Evolutionary conservation across 495 filamentous ascomycete species (phyloP), one percentile per base, ranked within the genome.

Genomic region (Talaromyces wortmannii): DNA sequence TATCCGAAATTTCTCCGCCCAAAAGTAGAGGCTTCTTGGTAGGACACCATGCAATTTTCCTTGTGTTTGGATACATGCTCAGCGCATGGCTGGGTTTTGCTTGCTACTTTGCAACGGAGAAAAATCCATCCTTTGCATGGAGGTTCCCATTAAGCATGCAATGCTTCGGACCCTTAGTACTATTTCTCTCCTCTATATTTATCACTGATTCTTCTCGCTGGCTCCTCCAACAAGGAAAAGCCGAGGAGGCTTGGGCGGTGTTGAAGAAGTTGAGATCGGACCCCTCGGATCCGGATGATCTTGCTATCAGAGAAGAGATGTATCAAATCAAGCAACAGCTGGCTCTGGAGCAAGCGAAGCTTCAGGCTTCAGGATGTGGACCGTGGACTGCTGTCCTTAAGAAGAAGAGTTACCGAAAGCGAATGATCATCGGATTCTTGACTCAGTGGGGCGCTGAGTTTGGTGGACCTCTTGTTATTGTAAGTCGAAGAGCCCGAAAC

Each of bases 141-240:
- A 56, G 76, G 31, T 78, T 79, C 36, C 70, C 69, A 6, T 57
- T 80, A 3, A 71, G 72, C 15, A 60, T 80, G 30, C 71, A 78
- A 50, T 67, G 63, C 44, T 54, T 73, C 5, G 65, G 70, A 1
- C 64, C 77, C 0, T 48, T 79, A 32, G 55, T 76, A 2, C 59
- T 80, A 7, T 59, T 77, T 10, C 40, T 65, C 12, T 71, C 72
- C 7, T 71, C 64, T 3, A 61, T 63, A 2, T 73, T 65, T 62
- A 62, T 78, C 7, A 74, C 74, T 13, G 68, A 62, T 16, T 75
- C 73, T 6, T 74, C 76, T 43, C 69, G 76, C 11, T 78, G 76
- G 76, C 57, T 78, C 30, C 69, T 76, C 18, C 61, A 65, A 2
- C 67, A 77, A 46, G 73, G 67, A 0, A 70, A 68, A 3, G 43